Evolutionary conservation across 768 basidiomycete species (phyloP).

Genomic region (Dacryopinax spathularia): DNA sequence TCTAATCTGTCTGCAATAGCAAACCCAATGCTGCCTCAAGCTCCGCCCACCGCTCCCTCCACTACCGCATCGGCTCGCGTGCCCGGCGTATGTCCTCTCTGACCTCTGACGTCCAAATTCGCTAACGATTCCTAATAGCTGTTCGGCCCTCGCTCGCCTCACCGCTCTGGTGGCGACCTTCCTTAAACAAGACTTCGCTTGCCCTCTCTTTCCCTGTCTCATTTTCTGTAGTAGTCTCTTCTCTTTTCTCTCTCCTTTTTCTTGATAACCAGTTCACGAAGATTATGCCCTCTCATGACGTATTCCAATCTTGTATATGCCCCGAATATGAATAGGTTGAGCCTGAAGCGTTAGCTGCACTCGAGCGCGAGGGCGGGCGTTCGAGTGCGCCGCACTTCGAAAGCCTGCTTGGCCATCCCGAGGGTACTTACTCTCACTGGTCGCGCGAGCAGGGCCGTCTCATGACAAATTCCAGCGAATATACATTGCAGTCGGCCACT

Average conservation of each 20-base stretch:
- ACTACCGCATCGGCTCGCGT: constrained; percentile 44
- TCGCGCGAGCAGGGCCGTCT: too few species aligned
- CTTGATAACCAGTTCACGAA: neutral
- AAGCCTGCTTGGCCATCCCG: too few species aligned
- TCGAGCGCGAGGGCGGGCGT: too few species aligned
- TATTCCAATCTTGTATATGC: neutral
- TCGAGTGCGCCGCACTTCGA: too few species aligned
- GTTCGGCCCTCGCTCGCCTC: constrained; percentile 63
- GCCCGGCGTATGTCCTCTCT: constrained; percentile 30
- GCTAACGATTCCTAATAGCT: constrained; percentile 19
- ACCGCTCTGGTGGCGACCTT: neutral
- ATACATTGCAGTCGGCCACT: too few species aligned
- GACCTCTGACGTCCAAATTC: neutral
- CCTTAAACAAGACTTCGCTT: too few species aligned
- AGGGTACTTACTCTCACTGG: too few species aligned
- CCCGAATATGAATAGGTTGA: neutral
- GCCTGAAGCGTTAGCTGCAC: neutral
- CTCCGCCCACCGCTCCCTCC: constrained; percentile 46
- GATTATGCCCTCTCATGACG: neutral
- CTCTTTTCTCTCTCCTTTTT: neutral
- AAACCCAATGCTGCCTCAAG: constrained; percentile 41
- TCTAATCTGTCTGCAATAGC: constrained; percentile 29
- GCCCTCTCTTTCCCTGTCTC: too few species aligned
- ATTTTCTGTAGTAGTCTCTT: neutral
- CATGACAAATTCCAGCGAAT: too few species aligned